Conservation (phyloP, 1,284 basidiomycete genomes). For the Cronartium quercuum region DNA sequence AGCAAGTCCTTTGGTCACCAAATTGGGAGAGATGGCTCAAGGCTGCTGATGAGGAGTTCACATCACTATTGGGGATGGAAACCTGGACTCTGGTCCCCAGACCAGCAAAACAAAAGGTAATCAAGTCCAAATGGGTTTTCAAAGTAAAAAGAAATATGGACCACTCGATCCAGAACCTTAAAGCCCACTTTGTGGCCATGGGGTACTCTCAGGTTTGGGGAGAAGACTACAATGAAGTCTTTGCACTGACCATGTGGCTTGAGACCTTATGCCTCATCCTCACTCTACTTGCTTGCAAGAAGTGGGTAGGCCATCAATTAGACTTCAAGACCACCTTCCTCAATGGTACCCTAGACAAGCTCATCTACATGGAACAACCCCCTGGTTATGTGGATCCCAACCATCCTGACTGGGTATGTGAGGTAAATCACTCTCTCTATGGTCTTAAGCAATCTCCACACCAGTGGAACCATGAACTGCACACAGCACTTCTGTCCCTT, state of each 20-base stretch:
- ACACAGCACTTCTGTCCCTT: neutral
- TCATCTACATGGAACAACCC: conserved; percentile 31
- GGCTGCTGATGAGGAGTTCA: neutral
- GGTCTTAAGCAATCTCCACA: conserved; percentile 25
- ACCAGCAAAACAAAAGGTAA: neutral
- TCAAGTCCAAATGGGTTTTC: conserved; percentile 25
- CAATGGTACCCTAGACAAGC: conserved; percentile 9
- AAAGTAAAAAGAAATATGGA: neutral
- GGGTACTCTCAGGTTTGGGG: conserved; percentile 39
- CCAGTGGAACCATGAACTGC: conserved; percentile 16
- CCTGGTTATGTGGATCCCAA: conserved; percentile 9
- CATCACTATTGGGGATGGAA: neutral
- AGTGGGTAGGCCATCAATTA: conserved; percentile 16
- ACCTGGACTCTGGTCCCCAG: neutral
- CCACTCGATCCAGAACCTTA: neutral
- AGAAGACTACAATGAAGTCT: conserved; percentile 40
- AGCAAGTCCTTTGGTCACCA: neutral
- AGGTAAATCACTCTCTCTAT: conserved; percentile 19
- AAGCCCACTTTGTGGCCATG: conserved; percentile 5
- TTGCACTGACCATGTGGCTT: conserved; percentile 7
- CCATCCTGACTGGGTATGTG: conserved; percentile 9
- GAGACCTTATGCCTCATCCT: conserved; percentile 6
- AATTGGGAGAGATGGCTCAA: neutral
- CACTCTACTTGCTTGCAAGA: neutral
- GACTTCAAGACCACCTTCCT: conserved; percentile 29